phyloP scores from a whole-genome alignment of 441 rosid genomes.

The Hypseocharis bilobata region DNA sequence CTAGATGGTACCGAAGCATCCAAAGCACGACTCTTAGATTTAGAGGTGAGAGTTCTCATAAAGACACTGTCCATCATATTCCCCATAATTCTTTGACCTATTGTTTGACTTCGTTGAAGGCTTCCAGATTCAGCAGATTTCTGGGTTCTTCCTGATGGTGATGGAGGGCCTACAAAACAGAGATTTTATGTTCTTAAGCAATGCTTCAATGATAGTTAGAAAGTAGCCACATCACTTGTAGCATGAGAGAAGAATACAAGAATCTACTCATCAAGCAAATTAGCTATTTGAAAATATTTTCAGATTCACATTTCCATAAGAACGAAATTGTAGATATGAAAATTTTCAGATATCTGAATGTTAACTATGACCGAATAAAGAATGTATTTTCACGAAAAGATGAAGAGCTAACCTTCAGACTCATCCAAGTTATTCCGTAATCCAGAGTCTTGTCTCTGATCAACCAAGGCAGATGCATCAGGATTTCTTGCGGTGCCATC shows the following conservation, averaged over 20 bases:
- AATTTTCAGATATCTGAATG: slow-evolving; percentile 5
- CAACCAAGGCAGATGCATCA: slow-evolving; percentile 18
- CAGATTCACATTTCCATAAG: background rate
- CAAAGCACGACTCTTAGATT: slow-evolving; percentile 45
- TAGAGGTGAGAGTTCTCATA: slow-evolving; percentile 71
- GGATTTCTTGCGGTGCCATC: slow-evolving; percentile 25
- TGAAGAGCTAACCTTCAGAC: slow-evolving; percentile 53
- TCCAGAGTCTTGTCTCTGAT: slow-evolving; percentile 34
- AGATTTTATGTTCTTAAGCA: slow-evolving; percentile 7
- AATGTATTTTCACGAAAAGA: background rate
- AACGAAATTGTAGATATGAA: background rate
- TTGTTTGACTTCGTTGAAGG: slow-evolving; percentile 65
- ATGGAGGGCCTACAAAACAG: slow-evolving; percentile 56
- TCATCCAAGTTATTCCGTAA: slow-evolving; percentile 37
- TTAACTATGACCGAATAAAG: slow-evolving; percentile 8
- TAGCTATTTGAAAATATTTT: background rate
- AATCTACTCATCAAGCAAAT: slow-evolving; percentile 4
- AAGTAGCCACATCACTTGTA: background rate
- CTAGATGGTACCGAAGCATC: slow-evolving; percentile 66
- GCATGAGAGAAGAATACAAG: background rate
- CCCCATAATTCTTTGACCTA: slow-evolving; percentile 81
- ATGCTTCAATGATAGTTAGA: background rate
- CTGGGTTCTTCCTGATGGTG: slow-evolving; percentile 72
- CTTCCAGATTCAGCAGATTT: slow-evolving; percentile 47
- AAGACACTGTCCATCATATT: slow-evolving; percentile 85